Evolutionary conservation across 305 asterid genomes (phyloP), one percentile per base, ranked within the genome.

Genomic region (Solanum aculeatissimum): DNA sequence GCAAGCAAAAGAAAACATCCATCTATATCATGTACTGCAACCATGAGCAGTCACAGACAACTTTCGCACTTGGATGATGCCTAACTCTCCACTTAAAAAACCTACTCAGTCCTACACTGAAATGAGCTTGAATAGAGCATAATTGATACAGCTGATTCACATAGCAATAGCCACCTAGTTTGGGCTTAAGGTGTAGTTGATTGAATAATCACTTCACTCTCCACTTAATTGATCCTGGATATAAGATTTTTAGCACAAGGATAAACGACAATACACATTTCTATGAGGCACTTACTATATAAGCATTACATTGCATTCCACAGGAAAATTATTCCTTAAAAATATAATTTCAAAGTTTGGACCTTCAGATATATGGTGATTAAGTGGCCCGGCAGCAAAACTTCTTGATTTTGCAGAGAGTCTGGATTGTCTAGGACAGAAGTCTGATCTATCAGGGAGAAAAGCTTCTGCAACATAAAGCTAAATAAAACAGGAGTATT

Each of bases 401-500:
- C 96, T 92, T 97, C 98, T 75, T 97, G 99, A 89, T 97, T 92
- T 91, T 97, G 99, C 86, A 97, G 88, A 40, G 99, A 88, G 90
- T 97, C 99, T 77, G 97, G 93, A 68, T 97, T 97, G 90, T 97
- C 99, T 7, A 91, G 97, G 68, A 92, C 92, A 80, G 99, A 97
- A 84, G 98, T 97, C 90, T 94, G 97, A 91, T 97, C 99, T 80
- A 94, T 92, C 3, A 95, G 92, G 88, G 99, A 97, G 85, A 97
- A 97, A 86, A 97, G 91, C 92, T 97, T 97, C 98, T 95, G 98
- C 93, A 97, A 89, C 99, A 97, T 92, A 86, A 93, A 93, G 90
- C 99, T 97, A 86, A 62, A 86, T 47, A 54, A 79, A 54, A 74
- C n/a, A 66, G 10, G 69, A 83, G 58, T 87, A 86, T 82, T 85